Conservation (phyloP, 306 rosid species). For the Trifolium dubium region DNA sequence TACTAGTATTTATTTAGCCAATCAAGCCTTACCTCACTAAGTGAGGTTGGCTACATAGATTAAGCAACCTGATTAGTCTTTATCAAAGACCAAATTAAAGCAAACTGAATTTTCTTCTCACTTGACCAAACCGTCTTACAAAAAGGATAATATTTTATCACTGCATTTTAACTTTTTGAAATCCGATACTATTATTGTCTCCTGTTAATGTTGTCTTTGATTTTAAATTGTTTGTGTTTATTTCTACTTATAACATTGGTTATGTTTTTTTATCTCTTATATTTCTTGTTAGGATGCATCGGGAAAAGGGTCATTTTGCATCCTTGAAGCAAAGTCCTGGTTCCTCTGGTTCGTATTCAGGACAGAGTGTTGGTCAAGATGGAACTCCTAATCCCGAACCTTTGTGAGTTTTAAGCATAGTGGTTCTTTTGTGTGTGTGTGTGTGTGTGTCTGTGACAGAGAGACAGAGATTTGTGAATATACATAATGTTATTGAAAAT, state of each 20-base stretch:
- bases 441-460: neutral
- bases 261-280: slow-evolving; percentile 29
- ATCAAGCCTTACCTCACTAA: neutral
- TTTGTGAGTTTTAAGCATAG: slow-evolving; percentile 62
- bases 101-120: slow-evolving; percentile 20
- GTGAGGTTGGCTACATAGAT: neutral
- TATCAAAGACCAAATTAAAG: neutral
- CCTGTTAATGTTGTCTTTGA: slow-evolving; percentile 8
- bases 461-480: neutral
- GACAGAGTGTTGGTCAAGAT: slow-evolving; percentile 60
- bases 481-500: neutral
- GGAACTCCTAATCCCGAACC: slow-evolving; percentile 69
- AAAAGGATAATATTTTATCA: neutral
- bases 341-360: slow-evolving; percentile 67
- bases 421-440: slow-evolving; percentile 21
- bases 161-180: neutral
- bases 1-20: slow-evolving; percentile 5
- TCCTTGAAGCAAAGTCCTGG: slow-evolving; percentile 73
- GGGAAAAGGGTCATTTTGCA: slow-evolving; percentile 90
- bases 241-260: neutral
- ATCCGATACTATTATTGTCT: neutral
- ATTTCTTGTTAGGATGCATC: slow-evolving; percentile 79
- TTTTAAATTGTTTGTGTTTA: slow-evolving; percentile 31
- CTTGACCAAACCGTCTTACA: neutral
- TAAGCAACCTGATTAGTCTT: neutral